Evolutionary conservation across 1,284 basidiomycete species (phyloP).

Genomic region (Schizophyllum commune): DNA sequence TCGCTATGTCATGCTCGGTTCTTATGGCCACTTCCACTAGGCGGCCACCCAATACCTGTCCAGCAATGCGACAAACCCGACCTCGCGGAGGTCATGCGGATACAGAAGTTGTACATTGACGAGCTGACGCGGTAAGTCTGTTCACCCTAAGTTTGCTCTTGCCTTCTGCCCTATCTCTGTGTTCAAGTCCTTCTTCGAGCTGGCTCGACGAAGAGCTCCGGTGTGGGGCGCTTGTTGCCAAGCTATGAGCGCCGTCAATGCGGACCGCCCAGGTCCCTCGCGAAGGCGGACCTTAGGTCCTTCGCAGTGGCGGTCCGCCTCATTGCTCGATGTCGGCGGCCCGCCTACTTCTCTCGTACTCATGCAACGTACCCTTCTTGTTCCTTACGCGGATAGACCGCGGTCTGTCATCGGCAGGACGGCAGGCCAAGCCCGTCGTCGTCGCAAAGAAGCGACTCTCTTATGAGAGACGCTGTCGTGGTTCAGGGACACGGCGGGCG

Average conservation of each 20-base stretch:
- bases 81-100: conserved; percentile 70
- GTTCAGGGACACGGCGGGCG: too few relatives aligned
- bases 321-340: too few relatives aligned
- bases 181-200: neutral
- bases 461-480: too few relatives aligned
- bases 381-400: too few relatives aligned
- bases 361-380: too few relatives aligned
- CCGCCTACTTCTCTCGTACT: too few relatives aligned
- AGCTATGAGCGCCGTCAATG: too few relatives aligned
- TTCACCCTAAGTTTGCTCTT: neutral
- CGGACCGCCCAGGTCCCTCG: too few relatives aligned
- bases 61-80: conserved; percentile 73
- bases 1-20: neutral
- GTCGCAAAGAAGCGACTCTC: too few relatives aligned
- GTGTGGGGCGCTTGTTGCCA: too few relatives aligned
- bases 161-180: neutral
- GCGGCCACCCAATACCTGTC: conserved; percentile 85
- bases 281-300: too few relatives aligned
- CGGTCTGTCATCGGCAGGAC: neutral
- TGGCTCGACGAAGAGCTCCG: neutral
- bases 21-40: conserved; percentile 26
- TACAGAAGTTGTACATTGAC: conserved; percentile 86
- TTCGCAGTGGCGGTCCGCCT: too few relatives aligned
- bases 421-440: neutral
- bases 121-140: conserved; percentile 76